These are phyloP conservation scores for Daldinia sp. DNA, from an alignment of 2,329 filamentous ascomycete species.

Conservation along the genomic window DNA sequence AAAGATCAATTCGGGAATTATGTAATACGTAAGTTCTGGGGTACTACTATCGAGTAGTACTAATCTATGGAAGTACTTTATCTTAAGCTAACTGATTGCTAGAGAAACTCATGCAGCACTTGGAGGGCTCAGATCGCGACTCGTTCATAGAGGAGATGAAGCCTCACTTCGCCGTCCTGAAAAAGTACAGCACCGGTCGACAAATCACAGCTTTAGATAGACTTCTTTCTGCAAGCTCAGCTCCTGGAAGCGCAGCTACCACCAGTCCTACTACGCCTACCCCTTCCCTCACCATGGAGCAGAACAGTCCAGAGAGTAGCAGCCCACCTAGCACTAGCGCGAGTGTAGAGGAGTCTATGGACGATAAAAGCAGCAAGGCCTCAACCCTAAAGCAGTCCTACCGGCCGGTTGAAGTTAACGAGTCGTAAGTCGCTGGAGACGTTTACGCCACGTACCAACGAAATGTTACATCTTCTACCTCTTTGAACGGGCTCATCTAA, in stretches of 20 bases:
- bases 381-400: conserved; percentile 23
- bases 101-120: conserved; percentile 80
- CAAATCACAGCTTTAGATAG: conserved; percentile 72
- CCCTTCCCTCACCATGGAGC: conserved; percentile 72
- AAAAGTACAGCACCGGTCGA: conserved; percentile 70
- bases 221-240: conserved; percentile 50
- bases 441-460: background rate
- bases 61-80: too few relatives aligned
- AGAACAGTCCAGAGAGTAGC: conserved; percentile 73
- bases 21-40: conserved; percentile 82
- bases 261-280: conserved; percentile 57
- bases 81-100: conserved; percentile 43
- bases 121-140: conserved; percentile 67
- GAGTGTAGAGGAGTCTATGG: conserved; percentile 54
- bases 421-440: conserved; percentile 8
- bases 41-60: background rate
- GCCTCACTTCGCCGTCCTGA: conserved; percentile 67
- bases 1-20: conserved; percentile 95
- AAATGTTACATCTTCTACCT: background rate
- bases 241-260: conserved; percentile 32
- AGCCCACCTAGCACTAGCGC: conserved; percentile 70
- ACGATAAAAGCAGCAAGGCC: conserved; percentile 36
- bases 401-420: conserved; percentile 31
- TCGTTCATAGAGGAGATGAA: conserved; percentile 65
- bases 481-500: background rate